phyloP scores from a whole-genome alignment of 2,329 filamentous ascomycete genomes.

The Aspergillus neoniger region DNA sequence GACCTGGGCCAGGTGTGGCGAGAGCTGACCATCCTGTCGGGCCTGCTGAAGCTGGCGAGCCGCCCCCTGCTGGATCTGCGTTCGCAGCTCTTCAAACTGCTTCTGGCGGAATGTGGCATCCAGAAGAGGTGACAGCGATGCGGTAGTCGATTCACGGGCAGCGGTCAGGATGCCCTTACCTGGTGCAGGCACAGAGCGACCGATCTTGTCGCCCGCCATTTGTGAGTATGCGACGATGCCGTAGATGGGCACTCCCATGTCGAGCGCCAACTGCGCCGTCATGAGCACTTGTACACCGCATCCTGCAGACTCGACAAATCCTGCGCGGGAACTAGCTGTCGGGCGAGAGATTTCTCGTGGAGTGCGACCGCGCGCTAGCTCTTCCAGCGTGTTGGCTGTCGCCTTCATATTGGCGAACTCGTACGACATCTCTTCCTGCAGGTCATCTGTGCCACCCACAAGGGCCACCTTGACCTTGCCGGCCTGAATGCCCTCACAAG shows the following conservation, averaged over 20 bases:
- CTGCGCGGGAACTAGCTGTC: constrained; percentile 88
- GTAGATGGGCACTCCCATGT: constrained; percentile 18
- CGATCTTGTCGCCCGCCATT: constrained; percentile 85
- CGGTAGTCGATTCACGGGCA: constrained; percentile 51
- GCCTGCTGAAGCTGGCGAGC: not conserved
- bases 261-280: constrained; percentile 14
- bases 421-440: constrained; percentile 94
- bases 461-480: constrained; percentile 94
- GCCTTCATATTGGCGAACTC: constrained; percentile 99
- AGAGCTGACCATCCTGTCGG: not conserved
- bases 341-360: constrained; percentile 95
- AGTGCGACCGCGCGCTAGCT: constrained; percentile 86
- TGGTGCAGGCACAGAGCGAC: constrained; percentile 89
- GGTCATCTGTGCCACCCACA: constrained; percentile 95
- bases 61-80: not conserved
- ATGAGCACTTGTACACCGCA: constrained; percentile 60
- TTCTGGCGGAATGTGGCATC: constrained; percentile 1
- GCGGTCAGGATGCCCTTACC: constrained; percentile 92
- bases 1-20: not conserved
- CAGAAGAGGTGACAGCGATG: not conserved
- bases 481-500: constrained; percentile 93
- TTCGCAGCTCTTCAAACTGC: not conserved
- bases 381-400: constrained; percentile 91
- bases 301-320: constrained; percentile 98
- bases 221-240: constrained; percentile 16